phyloP scores from a whole-genome alignment of 805 yeast genomes.

The Wickerhamiella spandovensis region DNA sequence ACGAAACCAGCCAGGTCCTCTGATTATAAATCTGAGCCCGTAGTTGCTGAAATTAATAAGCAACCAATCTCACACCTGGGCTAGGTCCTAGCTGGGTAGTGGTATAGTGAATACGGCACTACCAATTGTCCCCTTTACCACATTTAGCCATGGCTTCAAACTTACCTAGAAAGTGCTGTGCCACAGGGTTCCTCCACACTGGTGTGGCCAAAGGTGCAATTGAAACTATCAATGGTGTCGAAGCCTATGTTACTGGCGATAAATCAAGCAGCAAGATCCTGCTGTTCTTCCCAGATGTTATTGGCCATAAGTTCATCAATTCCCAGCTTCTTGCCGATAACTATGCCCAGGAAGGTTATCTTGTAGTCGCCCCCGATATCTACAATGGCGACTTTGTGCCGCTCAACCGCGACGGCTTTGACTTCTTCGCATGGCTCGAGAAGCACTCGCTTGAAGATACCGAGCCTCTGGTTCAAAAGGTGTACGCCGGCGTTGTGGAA shows the following conservation, averaged over 20 bases:
- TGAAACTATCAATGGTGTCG: constrained; percentile 17
- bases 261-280: constrained; percentile 39
- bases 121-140: not conserved
- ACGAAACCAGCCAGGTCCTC: too few species aligned
- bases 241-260: constrained; percentile 40
- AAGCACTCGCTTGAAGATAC: constrained; percentile 40
- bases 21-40: too few species aligned
- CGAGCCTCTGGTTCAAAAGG: constrained; percentile 35
- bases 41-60: too few species aligned
- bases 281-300: constrained; percentile 51
- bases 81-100: too few species aligned
- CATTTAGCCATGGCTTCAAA: constrained; percentile 22
- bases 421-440: constrained; percentile 35
- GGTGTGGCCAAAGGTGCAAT: constrained; percentile 21
- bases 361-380: constrained; percentile 66
- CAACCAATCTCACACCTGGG: too few species aligned
- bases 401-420: constrained; percentile 14
- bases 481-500: constrained; percentile 31
- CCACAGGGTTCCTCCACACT: constrained; percentile 19
- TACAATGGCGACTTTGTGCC: constrained; percentile 42
- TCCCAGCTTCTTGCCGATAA: constrained; percentile 34
- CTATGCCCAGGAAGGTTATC: constrained; percentile 48
- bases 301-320: constrained; percentile 49
- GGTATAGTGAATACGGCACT: not conserved
- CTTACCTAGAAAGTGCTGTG: constrained; percentile 24